A percentile compares a stretch with the other conserved stretches of the same genome.
phyloP scores from a whole-genome alignment of 495 filamentous ascomycete genomes.

The Penicillium nucicola region DNA sequence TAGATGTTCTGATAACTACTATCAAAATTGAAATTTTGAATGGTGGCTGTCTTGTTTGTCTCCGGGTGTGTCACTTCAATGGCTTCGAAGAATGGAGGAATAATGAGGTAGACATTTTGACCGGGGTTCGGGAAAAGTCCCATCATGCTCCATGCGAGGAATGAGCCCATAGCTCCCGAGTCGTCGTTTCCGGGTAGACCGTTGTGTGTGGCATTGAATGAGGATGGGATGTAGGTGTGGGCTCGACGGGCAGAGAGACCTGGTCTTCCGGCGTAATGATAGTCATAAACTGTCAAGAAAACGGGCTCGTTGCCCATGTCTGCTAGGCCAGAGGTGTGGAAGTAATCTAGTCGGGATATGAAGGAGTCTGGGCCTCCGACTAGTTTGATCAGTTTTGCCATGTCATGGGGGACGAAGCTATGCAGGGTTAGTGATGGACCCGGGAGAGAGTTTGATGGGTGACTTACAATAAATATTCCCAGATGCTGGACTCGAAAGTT shows the following conservation, averaged over 20 bases:
- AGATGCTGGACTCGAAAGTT: constrained; percentile 68
- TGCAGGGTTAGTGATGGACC: background rate
- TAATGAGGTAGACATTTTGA: constrained; percentile 72
- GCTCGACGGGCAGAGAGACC: constrained; percentile 57
- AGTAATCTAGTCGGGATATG: constrained; percentile 59
- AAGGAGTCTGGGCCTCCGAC: constrained; percentile 60
- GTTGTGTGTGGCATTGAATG: constrained; percentile 54
- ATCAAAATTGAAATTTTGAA: constrained; percentile 61
- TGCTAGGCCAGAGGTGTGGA: constrained; percentile 62
- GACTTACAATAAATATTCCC: constrained; percentile 59
- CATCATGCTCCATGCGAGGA: constrained; percentile 58
- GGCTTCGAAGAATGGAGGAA: constrained; percentile 60
- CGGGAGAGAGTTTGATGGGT: background rate
- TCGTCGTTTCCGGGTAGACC: constrained; percentile 70
- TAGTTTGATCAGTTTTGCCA: constrained; percentile 55
- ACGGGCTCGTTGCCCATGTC: constrained; percentile 73
- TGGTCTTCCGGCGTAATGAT: constrained; percentile 69
- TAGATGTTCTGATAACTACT: constrained; percentile 55
- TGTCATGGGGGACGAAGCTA: constrained; percentile 68
- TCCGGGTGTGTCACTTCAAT: constrained; percentile 59
- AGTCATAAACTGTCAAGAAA: constrained; percentile 68
- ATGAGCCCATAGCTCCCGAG: constrained; percentile 60
- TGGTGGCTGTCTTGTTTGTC: constrained; percentile 59
- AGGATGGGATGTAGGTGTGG: constrained; percentile 63
- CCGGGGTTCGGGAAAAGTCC: constrained; percentile 57